Evolutionary conservation across 176 grass and related monocot genomes (phyloP).

Genomic region (Luzula sylvatica): DNA sequence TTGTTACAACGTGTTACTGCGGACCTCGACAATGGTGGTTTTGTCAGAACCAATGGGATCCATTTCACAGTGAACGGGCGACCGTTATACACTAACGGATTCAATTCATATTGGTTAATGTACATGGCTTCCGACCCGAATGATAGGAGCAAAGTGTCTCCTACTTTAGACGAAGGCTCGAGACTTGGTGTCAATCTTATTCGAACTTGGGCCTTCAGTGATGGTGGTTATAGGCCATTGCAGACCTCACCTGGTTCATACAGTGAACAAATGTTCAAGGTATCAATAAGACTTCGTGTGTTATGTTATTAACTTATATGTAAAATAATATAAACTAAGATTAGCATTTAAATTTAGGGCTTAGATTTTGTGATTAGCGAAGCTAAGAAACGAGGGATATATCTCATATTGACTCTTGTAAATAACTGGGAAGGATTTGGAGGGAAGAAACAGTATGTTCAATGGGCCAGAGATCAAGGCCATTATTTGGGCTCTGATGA

Average conservation of each 20-base stretch:
- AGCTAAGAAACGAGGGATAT: slow-evolving; percentile 46
- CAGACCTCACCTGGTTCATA: slow-evolving; percentile 65
- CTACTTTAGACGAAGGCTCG: slow-evolving; percentile 32
- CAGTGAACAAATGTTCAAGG: slow-evolving; percentile 57
- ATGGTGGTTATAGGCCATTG: slow-evolving; percentile 53
- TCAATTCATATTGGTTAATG: slow-evolving; percentile 90
- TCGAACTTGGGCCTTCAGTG: slow-evolving; percentile 80
- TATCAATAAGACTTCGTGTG: not conserved
- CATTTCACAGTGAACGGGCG: slow-evolving; percentile 35
- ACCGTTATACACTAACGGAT: slow-evolving; percentile 48
- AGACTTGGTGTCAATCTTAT: slow-evolving; percentile 35
- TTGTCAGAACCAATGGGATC: slow-evolving; percentile 38
- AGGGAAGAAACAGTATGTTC: slow-evolving; percentile 66
- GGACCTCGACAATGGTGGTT: not conserved
- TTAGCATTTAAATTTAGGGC: slow-evolving; percentile 26
- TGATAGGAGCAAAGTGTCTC: slow-evolving; percentile 41
- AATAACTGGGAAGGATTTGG: slow-evolving; percentile 71
- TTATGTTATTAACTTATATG: not conserved
- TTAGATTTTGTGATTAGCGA: slow-evolving; percentile 56
- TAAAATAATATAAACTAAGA: not conserved
- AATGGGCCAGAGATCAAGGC: slow-evolving; percentile 56
- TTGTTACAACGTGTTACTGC: slow-evolving; percentile 8
- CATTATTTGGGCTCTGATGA: slow-evolving; percentile 41
- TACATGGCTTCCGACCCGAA: slow-evolving; percentile 40
- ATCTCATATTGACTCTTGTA: slow-evolving; percentile 55